Conservation (phyloP, 805 yeast species). For the Ogataea angusta region DNA sequence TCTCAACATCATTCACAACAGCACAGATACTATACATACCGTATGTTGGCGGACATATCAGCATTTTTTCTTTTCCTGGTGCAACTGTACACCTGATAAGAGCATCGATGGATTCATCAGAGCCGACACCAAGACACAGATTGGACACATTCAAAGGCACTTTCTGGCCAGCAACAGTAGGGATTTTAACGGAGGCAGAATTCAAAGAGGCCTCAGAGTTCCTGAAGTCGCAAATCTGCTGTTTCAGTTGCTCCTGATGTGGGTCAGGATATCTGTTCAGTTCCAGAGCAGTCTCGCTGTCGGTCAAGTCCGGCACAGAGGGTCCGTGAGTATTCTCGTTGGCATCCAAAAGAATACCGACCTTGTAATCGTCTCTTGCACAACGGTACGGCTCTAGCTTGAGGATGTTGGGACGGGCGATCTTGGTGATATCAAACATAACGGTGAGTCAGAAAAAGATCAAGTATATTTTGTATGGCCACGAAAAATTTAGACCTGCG, state of each 20-base stretch:
- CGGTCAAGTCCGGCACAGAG: slow-evolving; percentile 46
- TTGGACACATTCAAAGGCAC: slow-evolving; percentile 48
- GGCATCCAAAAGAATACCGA: slow-evolving; percentile 88
- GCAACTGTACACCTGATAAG: slow-evolving; percentile 77
- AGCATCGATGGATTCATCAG: slow-evolving; percentile 93
- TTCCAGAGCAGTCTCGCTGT: slow-evolving; percentile 47
- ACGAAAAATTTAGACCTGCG: neutral
- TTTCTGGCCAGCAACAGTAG: slow-evolving; percentile 14
- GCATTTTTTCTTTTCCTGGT: slow-evolving; percentile 79
- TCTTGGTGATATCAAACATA: slow-evolving; percentile 50
- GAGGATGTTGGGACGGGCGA: slow-evolving; percentile 83
- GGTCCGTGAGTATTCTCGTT: slow-evolving; percentile 96
- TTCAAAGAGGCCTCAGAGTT: slow-evolving; percentile 43
- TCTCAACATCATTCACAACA: slow-evolving; percentile 78
- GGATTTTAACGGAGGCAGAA: slow-evolving; percentile 23
- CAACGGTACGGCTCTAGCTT: slow-evolving; percentile 88
- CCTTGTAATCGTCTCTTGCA: slow-evolving; percentile 92
- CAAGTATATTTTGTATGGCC: slow-evolving; percentile 1
- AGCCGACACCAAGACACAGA: slow-evolving; percentile 92
- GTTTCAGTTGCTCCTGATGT: slow-evolving; percentile 77
- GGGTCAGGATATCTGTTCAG: slow-evolving; percentile 97
- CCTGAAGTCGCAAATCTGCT: slow-evolving; percentile 67
- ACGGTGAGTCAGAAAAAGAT: slow-evolving; percentile 19
- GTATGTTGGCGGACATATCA: slow-evolving; percentile 92
- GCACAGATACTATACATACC: slow-evolving; percentile 97